Conservation (phyloP, 2,329 filamentous ascomycete genomes). For the Beauveria medogensis region DNA sequence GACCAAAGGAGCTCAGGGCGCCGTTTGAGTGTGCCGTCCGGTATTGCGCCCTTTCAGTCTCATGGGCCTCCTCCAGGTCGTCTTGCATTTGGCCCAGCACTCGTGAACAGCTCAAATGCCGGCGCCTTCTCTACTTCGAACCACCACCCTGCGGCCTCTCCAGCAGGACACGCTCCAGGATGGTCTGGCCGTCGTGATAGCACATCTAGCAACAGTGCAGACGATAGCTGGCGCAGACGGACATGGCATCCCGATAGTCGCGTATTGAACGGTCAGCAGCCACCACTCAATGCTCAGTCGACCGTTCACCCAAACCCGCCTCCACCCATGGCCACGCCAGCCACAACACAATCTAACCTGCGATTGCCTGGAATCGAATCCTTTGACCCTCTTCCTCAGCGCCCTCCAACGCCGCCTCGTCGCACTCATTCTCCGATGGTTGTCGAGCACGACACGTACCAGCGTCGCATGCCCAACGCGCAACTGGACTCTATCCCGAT, state of each 20-base stretch:
- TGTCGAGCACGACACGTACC: slow-evolving; percentile 47
- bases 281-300: slow-evolving; percentile 65
- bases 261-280: slow-evolving; percentile 54
- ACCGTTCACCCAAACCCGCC: slow-evolving; percentile 47
- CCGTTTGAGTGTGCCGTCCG: slow-evolving; percentile 74
- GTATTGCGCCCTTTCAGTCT: slow-evolving; percentile 64
- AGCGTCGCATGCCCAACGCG: slow-evolving; percentile 23
- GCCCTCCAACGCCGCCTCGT: slow-evolving; percentile 53
- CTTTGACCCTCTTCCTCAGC: slow-evolving; percentile 68
- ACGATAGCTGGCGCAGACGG: slow-evolving; percentile 72
- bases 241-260: slow-evolving; percentile 85
- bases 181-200: slow-evolving; percentile 58
- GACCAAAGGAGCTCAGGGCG: slow-evolving; percentile 61
- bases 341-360: slow-evolving; percentile 49
- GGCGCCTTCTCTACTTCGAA: slow-evolving; percentile 47
- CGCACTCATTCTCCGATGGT: slow-evolving; percentile 70
- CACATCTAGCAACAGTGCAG: slow-evolving; percentile 45
- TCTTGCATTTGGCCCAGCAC: slow-evolving; percentile 44
- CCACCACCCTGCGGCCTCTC: slow-evolving; percentile 54
- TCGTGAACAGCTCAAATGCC: slow-evolving; percentile 47
- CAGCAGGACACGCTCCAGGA: slow-evolving; percentile 23
- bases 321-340: slow-evolving; percentile 38
- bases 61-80: slow-evolving; percentile 49
- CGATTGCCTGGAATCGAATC: slow-evolving; percentile 86
- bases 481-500: slow-evolving; percentile 23